Base-by-base conservation (phyloP, 768 basidiomycete genomes). In the Fomitopsis pulvina region DNA sequence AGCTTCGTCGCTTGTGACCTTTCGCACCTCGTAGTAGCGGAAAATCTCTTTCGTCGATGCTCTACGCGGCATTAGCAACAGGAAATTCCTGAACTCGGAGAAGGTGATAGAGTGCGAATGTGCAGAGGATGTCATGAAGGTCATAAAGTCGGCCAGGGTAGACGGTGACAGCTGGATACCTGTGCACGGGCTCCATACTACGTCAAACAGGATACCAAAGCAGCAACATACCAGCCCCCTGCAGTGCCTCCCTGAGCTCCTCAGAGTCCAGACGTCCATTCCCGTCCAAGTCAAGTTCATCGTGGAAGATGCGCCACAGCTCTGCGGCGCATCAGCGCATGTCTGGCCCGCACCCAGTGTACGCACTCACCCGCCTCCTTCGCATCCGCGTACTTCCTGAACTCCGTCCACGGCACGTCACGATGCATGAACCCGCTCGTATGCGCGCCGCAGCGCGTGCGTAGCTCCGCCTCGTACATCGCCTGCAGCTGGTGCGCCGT, bases 261-360 rank as follows among this genome's bases (percentile, higher is more conserved):
- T 69, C 66, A 7, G 77, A 71, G 60, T 93, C 91, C 26, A 96
- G 65, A 49, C 78, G 79, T 7, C 91, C 92, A 66, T 96, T 90
- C 24, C 87, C 79, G 60, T 96, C 92, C 53, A 92, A 71, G 69
- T 95, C 94, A 43, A 96, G 77, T 59, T 93, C 87, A 61, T 92
- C 76, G 56, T 90, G 89, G 67, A 96, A 96, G 48, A 93, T 83
- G 45, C 79, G 73, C 94, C 94, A 96, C 20, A 96, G 73, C 66
- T 95, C 92, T 91, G 50, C 30, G 39, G 22, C 26, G 53, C 30
- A 41, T 51, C 18, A 47, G 25, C 37, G n/a, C n/a, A n/a, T n/a
- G n/a, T 45, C 52, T 32, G 14, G 20, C 16, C 3, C 32, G 14
- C 42, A 25, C 28, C 22, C 34, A 7, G n/a, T 14, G 2, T 37